These are phyloP conservation scores for Fereydounia khargensis DNA, from an alignment of 1,284 basidiomycete genomes.

Conservation along the genomic window DNA sequence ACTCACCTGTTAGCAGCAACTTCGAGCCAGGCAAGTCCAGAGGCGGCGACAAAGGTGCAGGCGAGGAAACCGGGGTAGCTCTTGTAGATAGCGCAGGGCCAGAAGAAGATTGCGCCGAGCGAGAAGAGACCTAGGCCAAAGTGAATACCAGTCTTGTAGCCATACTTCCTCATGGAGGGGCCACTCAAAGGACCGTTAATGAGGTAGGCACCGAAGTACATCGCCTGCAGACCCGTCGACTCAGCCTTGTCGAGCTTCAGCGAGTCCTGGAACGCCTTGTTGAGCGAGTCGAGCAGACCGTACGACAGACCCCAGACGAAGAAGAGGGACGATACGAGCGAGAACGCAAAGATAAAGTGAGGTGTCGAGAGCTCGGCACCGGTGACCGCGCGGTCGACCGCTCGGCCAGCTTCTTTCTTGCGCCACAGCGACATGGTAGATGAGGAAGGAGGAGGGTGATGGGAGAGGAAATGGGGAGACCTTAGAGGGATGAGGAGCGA, in stretches of 20 bases:
- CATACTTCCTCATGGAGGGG: conserved; percentile 43
- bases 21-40: conserved; percentile 64
- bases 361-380: conserved; percentile 12
- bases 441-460: background rate
- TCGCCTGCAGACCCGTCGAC: conserved; percentile 76
- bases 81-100: conserved; percentile 20
- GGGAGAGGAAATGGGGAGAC: background rate
- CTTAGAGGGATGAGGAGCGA: background rate
- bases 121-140: conserved; percentile 65
- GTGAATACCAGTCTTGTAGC: conserved; percentile 63
- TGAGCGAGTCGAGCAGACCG: conserved; percentile 78
- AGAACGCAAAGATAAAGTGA: conserved; percentile 62
- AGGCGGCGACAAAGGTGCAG: conserved; percentile 61
- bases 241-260: conserved; percentile 72
- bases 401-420: conserved; percentile 8
- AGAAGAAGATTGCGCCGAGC: conserved; percentile 26
- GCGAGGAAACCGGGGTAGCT: conserved; percentile 25
- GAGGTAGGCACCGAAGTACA: conserved; percentile 66
- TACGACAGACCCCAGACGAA: conserved; percentile 69
- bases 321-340: conserved; percentile 74
- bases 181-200: conserved; percentile 27
- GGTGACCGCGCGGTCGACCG: conserved; percentile 17
- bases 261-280: conserved; percentile 74
- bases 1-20: conserved; percentile 69
- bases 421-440: conserved; percentile 12